Percentiles rank a stretch among this genome's conserved stretches.
Evolutionary conservation across 2,329 filamentous ascomycete genomes (phyloP).

Genomic region (Macrophomina tecta): DNA sequence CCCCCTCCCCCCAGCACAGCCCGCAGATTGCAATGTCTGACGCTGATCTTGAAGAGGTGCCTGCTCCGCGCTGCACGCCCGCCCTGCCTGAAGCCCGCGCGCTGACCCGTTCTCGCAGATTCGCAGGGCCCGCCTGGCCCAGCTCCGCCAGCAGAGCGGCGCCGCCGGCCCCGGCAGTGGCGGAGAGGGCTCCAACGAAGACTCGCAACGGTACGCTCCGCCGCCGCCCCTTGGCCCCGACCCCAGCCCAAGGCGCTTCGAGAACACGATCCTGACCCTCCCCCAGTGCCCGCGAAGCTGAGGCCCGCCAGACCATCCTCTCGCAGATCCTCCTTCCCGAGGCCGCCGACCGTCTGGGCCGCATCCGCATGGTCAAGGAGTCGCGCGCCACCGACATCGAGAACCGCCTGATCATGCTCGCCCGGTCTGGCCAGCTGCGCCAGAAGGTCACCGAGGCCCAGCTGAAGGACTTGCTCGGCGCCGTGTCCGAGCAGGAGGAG

Average conservation of each 20-base stretch:
- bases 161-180: slow-evolving; percentile 57
- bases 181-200: slow-evolving; percentile 44
- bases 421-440: slow-evolving; percentile 83
- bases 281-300: slow-evolving; percentile 57
- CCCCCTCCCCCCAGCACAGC: slow-evolving; percentile 21
- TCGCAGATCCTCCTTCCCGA: slow-evolving; percentile 93
- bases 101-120: slow-evolving; percentile 63
- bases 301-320: slow-evolving; percentile 78
- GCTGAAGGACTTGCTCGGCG: slow-evolving; percentile 87
- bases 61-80: slow-evolving; percentile 26
- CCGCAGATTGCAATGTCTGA: slow-evolving; percentile 60
- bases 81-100: slow-evolving; percentile 8
- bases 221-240: slow-evolving; percentile 40
- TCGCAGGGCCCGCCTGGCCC: slow-evolving; percentile 86
- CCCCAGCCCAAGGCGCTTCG: slow-evolving; percentile 31
- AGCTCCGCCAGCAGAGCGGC: slow-evolving; percentile 78
- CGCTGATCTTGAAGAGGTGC: slow-evolving; percentile 68
- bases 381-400: slow-evolving; percentile 88
- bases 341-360: slow-evolving; percentile 88
- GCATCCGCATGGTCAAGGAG: slow-evolving; percentile 95
- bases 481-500: slow-evolving; percentile 76
- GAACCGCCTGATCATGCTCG: slow-evolving; percentile 90
- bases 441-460: slow-evolving; percentile 90
- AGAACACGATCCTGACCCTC: slow-evolving; percentile 26
- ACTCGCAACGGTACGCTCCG: slow-evolving; percentile 53